A percentile compares a stretch with the other conserved stretches of the same genome.
phyloP scores from a whole-genome alignment of 495 filamentous ascomycete species.

The Xylaria palmicola region DNA sequence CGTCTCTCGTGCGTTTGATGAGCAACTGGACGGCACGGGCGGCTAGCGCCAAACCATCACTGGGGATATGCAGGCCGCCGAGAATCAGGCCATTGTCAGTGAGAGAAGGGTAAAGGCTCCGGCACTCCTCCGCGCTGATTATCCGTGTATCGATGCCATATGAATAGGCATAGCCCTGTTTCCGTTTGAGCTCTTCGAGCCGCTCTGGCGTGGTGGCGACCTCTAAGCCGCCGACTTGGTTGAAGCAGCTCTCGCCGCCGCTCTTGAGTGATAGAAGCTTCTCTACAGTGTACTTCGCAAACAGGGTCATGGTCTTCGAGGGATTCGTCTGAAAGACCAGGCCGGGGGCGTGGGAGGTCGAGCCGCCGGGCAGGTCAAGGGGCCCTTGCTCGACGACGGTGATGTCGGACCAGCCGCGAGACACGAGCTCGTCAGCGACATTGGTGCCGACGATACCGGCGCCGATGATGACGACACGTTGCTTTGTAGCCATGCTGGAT shows the following conservation, averaged over 20 bases:
- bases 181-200: constrained; percentile 52
- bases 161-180: constrained; percentile 48
- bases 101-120: constrained; percentile 42
- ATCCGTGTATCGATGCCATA: constrained; percentile 49
- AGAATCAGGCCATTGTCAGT: constrained; percentile 43
- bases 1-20: constrained; percentile 45
- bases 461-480: constrained; percentile 51
- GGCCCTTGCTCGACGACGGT: constrained; percentile 57
- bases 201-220: constrained; percentile 50
- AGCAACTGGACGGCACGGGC: constrained; percentile 50
- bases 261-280: constrained; percentile 38
- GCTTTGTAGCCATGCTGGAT: constrained; percentile 15
- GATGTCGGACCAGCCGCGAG: constrained; percentile 50
- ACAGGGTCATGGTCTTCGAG: constrained; percentile 50
- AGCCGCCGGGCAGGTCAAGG: constrained; percentile 51
- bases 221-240: constrained; percentile 51
- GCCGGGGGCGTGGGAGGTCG: constrained; percentile 53
- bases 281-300: constrained; percentile 50
- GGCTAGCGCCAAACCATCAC: constrained; percentile 50
- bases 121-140: constrained; percentile 44
- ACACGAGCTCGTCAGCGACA: constrained; percentile 52
- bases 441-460: constrained; percentile 56
- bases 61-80: constrained; percentile 51
- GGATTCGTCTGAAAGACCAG: constrained; percentile 52
- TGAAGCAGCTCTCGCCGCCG: constrained; percentile 46